Base-by-base conservation (phyloP, 441 rosid species). In the Hura crepitans region DNA sequence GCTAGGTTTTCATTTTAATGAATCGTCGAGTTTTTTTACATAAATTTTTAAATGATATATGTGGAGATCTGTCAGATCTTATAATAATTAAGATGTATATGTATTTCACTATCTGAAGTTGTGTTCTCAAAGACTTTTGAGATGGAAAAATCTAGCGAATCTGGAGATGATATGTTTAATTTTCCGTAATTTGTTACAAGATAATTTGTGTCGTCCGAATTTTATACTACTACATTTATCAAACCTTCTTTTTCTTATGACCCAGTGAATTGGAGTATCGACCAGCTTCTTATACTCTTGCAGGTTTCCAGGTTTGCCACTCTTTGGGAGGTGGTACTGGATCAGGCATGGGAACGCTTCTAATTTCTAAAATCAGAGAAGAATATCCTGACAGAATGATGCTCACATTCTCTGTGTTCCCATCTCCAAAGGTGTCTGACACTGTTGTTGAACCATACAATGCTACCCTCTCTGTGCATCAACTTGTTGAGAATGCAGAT, bases 241-340 rank as follows among this genome's bases (percentile, higher is more conserved):
- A n/a, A n/a, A n/a, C n/a, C n/a, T n/a, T n/a, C n/a, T n/a, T n/a
- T n/a, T n/a, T n/a, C n/a, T n/a, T n/a, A n/a, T n/a, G 10, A 10
- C 6, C 23, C 2, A 51, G 68, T 2, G 35, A 13, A 33, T 27
- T 27, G 11, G 13, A 11, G 35, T 47, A 54, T 27, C 39, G 30
- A 51, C 15, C 10, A 20, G 11, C 28, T 27, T 28, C 18, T 25
- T 46, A 2, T 25, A 43, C 15, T 58, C 1, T 68, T 59, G 20
- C 78, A 85, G 89, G 89, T 3, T 87, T 85, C 72, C 89, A 85
- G 71, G 89, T 85, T 43, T 85, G 89, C 55, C 89, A 85, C 65
- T 85, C 86, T 0, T 51, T 85, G 75, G 88, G 88, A 30, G 88
- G 86, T 31, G 88, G 88, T 43, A 85, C 88, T 0, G 86, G 88